Percentiles rank a stretch among this genome's conserved stretches.
These are phyloP conservation scores for Sphaceloma murrayae DNA, from an alignment of 2,329 filamentous ascomycete species.

Conservation along the genomic window DNA sequence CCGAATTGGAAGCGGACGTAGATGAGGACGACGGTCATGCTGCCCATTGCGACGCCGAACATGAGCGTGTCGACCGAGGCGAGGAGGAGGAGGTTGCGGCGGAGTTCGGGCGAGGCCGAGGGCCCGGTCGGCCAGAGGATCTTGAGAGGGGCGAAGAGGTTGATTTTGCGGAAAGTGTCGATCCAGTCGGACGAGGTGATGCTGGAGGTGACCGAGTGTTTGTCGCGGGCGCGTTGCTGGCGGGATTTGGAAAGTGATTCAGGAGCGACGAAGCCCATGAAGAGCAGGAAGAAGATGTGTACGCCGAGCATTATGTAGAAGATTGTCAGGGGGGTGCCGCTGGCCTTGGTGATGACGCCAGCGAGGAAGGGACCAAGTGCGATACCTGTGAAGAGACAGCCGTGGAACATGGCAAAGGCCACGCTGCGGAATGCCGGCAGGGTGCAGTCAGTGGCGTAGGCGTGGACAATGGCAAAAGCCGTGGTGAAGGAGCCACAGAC, in stretches of 20 bases:
- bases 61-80: slow-evolving; percentile 72
- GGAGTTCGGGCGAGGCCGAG: slow-evolving; percentile 53
- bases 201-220: slow-evolving; percentile 41
- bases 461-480: slow-evolving; percentile 66
- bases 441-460: slow-evolving; percentile 85
- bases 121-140: slow-evolving; percentile 66
- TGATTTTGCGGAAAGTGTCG: slow-evolving; percentile 40
- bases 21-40: slow-evolving; percentile 69
- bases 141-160: slow-evolving; percentile 66
- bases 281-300: slow-evolving; percentile 64
- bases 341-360: slow-evolving; percentile 67
- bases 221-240: slow-evolving; percentile 61
- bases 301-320: slow-evolving; percentile 73
- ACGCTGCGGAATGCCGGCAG: slow-evolving; percentile 69
- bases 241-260: slow-evolving; percentile 72
- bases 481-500: slow-evolving; percentile 81
- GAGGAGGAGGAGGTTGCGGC: slow-evolving; percentile 73
- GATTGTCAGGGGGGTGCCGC: slow-evolving; percentile 64
- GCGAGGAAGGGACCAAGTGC: slow-evolving; percentile 76
- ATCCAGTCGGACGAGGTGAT: slow-evolving; percentile 35
- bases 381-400: slow-evolving; percentile 79
- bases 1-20: slow-evolving; percentile 73
- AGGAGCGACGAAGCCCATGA: slow-evolving; percentile 62
- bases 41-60: slow-evolving; percentile 72
- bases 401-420: slow-evolving; percentile 81